These are phyloP conservation scores for Amanita fuliginea DNA, from an alignment of 768 basidiomycete genomes.

Conservation along the genomic window DNA sequence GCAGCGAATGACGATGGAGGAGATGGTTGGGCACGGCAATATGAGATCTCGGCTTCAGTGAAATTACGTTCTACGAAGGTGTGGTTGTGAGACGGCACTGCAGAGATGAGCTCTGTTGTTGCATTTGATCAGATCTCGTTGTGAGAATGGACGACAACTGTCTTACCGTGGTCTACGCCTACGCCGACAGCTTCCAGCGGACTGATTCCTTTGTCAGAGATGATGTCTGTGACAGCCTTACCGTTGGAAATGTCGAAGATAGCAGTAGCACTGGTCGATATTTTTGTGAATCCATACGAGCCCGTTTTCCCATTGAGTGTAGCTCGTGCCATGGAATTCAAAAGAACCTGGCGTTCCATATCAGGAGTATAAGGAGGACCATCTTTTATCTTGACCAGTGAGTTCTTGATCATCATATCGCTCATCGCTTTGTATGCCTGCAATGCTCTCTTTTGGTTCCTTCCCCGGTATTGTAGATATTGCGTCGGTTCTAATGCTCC, in stretches of 20 bases:
- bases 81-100: slow-evolving; percentile 82
- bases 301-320: slow-evolving; percentile 74
- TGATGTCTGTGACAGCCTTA: slow-evolving; percentile 45
- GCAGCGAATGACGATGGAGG: slow-evolving; percentile 88
- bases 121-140: slow-evolving; percentile 6
- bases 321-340: slow-evolving; percentile 91
- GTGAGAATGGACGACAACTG: background rate
- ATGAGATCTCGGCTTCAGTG: slow-evolving; percentile 76
- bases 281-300: slow-evolving; percentile 71
- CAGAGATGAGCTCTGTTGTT: slow-evolving; percentile 76
- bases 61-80: slow-evolving; percentile 90
- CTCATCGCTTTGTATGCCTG: slow-evolving; percentile 87
- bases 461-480: slow-evolving; percentile 68
- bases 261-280: slow-evolving; percentile 37
- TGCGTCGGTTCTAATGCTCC: slow-evolving; percentile 70
- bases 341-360: slow-evolving; percentile 74
- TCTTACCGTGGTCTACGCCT: slow-evolving; percentile 80
- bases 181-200: slow-evolving; percentile 51
- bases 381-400: slow-evolving; percentile 91
- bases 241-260: slow-evolving; percentile 59
- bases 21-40: slow-evolving; percentile 82
- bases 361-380: slow-evolving; percentile 81
- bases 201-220: slow-evolving; percentile 25
- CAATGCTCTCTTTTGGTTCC: slow-evolving; percentile 54
- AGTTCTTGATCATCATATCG: slow-evolving; percentile 91